Percentiles rank a stretch among this genome's conserved stretches.
Evolutionary conservation across 2,329 filamentous ascomycete genomes (phyloP).

Genomic region (Trichoderma sp.): DNA sequence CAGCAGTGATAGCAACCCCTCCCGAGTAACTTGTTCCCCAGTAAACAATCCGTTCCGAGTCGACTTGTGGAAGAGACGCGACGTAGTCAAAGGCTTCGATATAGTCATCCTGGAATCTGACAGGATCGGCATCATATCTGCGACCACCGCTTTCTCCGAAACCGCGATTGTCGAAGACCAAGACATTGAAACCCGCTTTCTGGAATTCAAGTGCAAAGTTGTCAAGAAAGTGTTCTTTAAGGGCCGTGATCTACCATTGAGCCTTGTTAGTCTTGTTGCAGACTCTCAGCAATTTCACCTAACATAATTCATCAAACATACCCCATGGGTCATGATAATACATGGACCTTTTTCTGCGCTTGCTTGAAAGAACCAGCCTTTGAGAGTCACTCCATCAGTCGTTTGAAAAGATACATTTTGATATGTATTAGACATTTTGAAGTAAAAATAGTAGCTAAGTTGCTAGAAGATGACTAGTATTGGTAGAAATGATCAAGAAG

Average conservation of each 20-base stretch:
- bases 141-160: slow-evolving; percentile 31
- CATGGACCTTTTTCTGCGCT: slow-evolving; percentile 4
- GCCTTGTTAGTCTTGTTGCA: not conserved
- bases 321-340: slow-evolving; percentile 24
- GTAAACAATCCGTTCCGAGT: slow-evolving; percentile 27
- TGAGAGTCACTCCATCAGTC: not conserved
- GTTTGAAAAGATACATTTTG: not conserved
- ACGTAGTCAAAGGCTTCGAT: slow-evolving; percentile 32
- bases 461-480: not conserved
- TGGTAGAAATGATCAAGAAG: not conserved
- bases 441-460: not conserved
- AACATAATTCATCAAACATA: not conserved
- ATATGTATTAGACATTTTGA: not conserved
- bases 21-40: slow-evolving; percentile 31
- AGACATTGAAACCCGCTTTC: slow-evolving; percentile 26
- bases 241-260: slow-evolving; percentile 3
- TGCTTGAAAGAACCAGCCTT: slow-evolving; percentile 22
- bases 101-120: slow-evolving; percentile 30
- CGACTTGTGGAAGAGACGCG: slow-evolving; percentile 29
- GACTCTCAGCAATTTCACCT: not conserved
- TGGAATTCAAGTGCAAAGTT: slow-evolving; percentile 29
- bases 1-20: slow-evolving; percentile 28
- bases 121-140: slow-evolving; percentile 29
- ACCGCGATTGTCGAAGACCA: slow-evolving; percentile 31
- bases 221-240: slow-evolving; percentile 28